Evolutionary conservation across 2,329 filamentous ascomycete genomes (phyloP), one percentile per base, ranked within the genome.

Genomic region (Trichoderma sp.): DNA sequence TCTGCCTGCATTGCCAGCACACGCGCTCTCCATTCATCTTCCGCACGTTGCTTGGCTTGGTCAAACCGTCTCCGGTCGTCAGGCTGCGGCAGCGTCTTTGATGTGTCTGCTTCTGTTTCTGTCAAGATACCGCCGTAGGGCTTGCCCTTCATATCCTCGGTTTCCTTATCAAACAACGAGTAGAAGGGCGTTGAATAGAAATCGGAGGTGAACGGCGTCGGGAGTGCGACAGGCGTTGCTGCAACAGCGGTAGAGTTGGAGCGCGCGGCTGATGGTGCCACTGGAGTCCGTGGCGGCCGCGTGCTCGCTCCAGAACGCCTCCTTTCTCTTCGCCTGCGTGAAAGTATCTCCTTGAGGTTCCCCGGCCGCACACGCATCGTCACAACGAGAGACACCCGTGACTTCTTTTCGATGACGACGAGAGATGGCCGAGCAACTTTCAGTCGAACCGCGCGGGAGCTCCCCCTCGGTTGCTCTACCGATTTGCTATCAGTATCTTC

Each of bases 41-140:
- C 95, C 1, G 94, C 94, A 74, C 91, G 93, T 74, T 94, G 90
- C 69, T 95, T 92, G 19, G 95, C 94, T 72, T 93, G 88, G 72
- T 97, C 93, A 73, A 99, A 99, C 10, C 90, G 89, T 70, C 91
- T 89, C 56, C 94, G 89, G 76, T 99, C 95, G 63, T 89, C 87
- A 53, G 90, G 86, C 37, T 88, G 86, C 0, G 95, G 95, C 45
- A 97, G 84, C 0, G 95, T 98, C 74, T 92, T 92, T 2, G 91
- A 89, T 0, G 95, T 99, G 75, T 98, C 94, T 1, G 94, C 94
- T 77, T 99, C 94, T 0, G 85, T 84, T 78, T 98, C 94, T 0
- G 87, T 92, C 32, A 99, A 83, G 61, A 99, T 97, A 1, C 95
- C 95, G 32, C 95, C 95, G 72, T 98, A 99, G 0, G 95, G 95